phyloP scores from a whole-genome alignment of 208 protist species.

The Acanthamoeba lenticulata region DNA sequence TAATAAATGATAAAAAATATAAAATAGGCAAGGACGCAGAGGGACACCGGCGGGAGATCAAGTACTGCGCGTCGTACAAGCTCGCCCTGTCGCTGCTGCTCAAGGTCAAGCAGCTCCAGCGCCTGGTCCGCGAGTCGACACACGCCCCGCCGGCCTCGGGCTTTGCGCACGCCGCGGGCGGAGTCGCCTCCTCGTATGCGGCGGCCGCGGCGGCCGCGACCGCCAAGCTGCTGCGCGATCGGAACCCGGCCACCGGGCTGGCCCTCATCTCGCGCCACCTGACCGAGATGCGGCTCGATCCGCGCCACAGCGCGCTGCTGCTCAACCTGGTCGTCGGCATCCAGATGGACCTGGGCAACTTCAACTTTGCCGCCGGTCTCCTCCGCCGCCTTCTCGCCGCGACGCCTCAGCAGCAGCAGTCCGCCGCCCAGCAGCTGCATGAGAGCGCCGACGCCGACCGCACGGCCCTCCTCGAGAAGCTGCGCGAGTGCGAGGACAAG shows the following conservation, averaged over 20 bases:
- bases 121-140: neutral
- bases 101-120: conserved; percentile 42
- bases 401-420: neutral
- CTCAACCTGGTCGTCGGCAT: conserved; percentile 5
- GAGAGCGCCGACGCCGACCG: neutral
- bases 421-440: neutral
- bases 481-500: neutral
- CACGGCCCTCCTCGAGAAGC: neutral
- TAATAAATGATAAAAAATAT: neutral
- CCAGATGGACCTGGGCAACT: neutral
- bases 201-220: neutral
- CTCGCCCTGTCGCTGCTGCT: conserved; percentile 56
- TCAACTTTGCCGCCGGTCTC: neutral
- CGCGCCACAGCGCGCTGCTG: neutral
- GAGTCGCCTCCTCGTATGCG: neutral
- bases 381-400: neutral
- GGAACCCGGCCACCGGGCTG: neutral
- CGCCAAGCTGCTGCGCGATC: neutral
- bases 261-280: conserved; percentile 3
- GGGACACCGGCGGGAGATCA: neutral
- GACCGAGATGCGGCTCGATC: neutral
- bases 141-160: neutral
- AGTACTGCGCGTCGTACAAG: conserved; percentile 54
- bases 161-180: too few relatives aligned
- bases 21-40: conserved; percentile 13